These are phyloP conservation scores for Trichoderma afroharzianum DNA, from an alignment of 2,329 filamentous ascomycete species.

Conservation along the genomic window DNA sequence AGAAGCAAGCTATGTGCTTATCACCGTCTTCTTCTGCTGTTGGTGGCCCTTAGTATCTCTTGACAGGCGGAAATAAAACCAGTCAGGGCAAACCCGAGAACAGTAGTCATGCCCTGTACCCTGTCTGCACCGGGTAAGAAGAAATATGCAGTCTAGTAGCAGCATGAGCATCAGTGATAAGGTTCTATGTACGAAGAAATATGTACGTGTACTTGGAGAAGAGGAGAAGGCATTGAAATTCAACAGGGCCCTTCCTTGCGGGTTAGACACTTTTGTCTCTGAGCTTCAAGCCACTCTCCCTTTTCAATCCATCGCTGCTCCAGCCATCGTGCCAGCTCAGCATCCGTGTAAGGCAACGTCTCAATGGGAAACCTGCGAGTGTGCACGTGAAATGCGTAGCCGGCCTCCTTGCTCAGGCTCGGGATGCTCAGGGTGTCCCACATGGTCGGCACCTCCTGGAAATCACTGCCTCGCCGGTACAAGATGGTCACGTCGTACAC, in stretches of 20 bases:
- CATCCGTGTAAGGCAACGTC: slow-evolving; percentile 45
- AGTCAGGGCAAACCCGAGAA: neutral
- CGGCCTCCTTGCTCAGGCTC: slow-evolving; percentile 36
- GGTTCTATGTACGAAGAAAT: neutral
- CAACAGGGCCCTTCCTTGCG: neutral
- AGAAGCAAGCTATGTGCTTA: neutral
- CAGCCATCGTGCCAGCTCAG: slow-evolving; percentile 48
- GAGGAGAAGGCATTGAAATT: neutral
- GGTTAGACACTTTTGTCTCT: slow-evolving; percentile 22
- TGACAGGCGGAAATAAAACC: neutral
- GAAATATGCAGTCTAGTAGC: neutral
- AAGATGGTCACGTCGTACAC: slow-evolving; percentile 55
- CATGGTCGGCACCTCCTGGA: slow-evolving; percentile 47
- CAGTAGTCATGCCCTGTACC: neutral
- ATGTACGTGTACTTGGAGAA: neutral
- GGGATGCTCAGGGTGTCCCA: slow-evolving; percentile 49
- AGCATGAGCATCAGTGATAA: neutral
- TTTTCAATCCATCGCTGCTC: slow-evolving; percentile 53
- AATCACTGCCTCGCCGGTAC: slow-evolving; percentile 44
- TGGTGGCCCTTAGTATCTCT: no score
- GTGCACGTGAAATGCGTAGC: slow-evolving; percentile 50
- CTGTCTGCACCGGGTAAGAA: neutral
- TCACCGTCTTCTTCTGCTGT: neutral
- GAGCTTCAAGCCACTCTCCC: slow-evolving; percentile 45
- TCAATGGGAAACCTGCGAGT: slow-evolving; percentile 46